Evolutionary conservation across 2,329 filamentous ascomycete species (phyloP).

Genomic region (Tolypocladium pustulatum): DNA sequence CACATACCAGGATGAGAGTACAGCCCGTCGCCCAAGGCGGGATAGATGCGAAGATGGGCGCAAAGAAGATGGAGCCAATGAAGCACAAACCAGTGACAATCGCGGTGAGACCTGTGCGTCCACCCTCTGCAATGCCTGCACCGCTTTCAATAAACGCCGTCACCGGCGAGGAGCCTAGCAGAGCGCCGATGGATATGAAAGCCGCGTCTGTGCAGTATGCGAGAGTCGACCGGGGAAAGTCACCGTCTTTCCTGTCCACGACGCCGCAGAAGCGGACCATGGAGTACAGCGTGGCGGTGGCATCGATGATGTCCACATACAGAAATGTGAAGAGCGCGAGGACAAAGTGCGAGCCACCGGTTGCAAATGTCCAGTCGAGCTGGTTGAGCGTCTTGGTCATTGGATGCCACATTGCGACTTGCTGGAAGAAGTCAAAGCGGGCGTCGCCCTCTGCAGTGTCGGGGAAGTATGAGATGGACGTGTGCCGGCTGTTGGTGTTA

Average conservation of each 20-base stretch:
- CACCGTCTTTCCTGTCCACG: conserved; percentile 55
- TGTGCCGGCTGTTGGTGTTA: conserved; percentile 36
- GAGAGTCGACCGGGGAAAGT: conserved; percentile 76
- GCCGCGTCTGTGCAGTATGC: conserved; percentile 66
- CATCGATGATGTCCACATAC: conserved; percentile 71
- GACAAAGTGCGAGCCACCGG: conserved; percentile 50
- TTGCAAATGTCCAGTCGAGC: conserved; percentile 54
- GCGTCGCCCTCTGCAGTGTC: conserved; percentile 51
- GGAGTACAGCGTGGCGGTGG: conserved; percentile 68
- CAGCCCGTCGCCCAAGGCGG: conserved; percentile 70
- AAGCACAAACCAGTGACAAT: conserved; percentile 62
- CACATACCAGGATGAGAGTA: conserved; percentile 54
- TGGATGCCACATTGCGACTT: conserved; percentile 61
- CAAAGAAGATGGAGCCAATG: conserved; percentile 62
- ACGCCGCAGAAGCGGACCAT: conserved; percentile 67
- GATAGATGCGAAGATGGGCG: conserved; percentile 66
- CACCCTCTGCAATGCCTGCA: conserved; percentile 66
- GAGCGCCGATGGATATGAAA: conserved; percentile 59
- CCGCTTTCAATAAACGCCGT: conserved; percentile 69
- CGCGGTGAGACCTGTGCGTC: conserved; percentile 61
- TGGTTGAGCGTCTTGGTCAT: conserved; percentile 52
- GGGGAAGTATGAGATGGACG: conserved; percentile 64
- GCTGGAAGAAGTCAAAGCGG: conserved; percentile 62
- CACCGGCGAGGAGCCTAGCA: conserved; percentile 60
- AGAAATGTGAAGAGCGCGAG: conserved; percentile 68